These are phyloP conservation scores for Zymoseptoria pseudotritici DNA, from an alignment of 2,329 filamentous ascomycete species.

Conservation along the genomic window DNA sequence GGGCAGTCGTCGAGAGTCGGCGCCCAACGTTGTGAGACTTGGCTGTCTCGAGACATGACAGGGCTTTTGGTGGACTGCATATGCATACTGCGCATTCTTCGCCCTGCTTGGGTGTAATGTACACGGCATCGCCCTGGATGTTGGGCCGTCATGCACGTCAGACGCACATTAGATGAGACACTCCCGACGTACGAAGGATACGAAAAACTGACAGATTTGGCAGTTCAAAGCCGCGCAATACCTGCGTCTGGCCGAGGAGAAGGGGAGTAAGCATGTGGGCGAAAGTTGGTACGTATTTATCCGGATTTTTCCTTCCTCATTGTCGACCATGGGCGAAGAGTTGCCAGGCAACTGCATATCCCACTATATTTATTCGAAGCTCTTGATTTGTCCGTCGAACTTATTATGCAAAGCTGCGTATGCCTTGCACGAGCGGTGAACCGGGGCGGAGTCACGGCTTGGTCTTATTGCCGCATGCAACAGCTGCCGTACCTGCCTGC, in stretches of 20 bases:
- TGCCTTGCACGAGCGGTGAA: neutral
- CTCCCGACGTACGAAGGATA: neutral
- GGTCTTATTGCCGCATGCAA: neutral
- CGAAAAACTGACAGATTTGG: slow-evolving; percentile 9
- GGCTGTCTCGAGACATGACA: neutral
- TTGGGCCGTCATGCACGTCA: slow-evolving; percentile 21
- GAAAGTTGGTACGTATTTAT: slow-evolving; percentile 75
- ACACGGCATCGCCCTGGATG: slow-evolving; percentile 8
- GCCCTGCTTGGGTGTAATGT: slow-evolving; percentile 1
- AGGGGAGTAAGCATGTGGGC: slow-evolving; percentile 81
- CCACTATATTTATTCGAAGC: neutral
- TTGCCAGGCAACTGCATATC: neutral
- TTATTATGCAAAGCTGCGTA: neutral
- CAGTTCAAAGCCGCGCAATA: slow-evolving; percentile 80
- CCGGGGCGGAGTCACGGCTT: neutral
- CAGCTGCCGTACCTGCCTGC: neutral
- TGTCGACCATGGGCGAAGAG: neutral
- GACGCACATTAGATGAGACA: slow-evolving; percentile 4
- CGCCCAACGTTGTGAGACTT: neutral
- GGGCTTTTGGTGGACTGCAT: neutral
- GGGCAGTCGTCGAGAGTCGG: neutral
- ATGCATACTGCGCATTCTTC: neutral
- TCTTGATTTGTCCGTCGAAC: neutral
- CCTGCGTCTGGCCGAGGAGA: slow-evolving; percentile 82
- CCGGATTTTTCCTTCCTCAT: neutral